Conservation (phyloP, 768 basidiomycete species). For the Dioszegia hungarica region DNA sequence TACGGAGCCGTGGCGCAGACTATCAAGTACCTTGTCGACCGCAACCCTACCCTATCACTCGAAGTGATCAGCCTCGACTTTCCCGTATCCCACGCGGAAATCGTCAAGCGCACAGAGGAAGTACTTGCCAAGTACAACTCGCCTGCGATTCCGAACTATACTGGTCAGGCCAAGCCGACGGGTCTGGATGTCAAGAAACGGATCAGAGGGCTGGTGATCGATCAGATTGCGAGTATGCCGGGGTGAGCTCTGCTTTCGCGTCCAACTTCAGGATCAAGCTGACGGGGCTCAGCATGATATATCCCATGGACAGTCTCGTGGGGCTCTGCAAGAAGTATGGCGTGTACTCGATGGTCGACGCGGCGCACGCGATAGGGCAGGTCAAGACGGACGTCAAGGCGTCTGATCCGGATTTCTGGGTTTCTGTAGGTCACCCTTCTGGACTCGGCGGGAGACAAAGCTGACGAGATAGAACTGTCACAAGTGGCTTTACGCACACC, state of each 20-base stretch:
- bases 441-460: not conserved
- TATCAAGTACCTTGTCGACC: conserved; percentile 57
- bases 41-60: conserved; percentile 56
- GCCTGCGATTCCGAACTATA: conserved; percentile 42
- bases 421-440: conserved; percentile 57
- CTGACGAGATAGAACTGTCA: conserved; percentile 62
- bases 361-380: conserved; percentile 73
- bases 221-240: conserved; percentile 62
- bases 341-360: conserved; percentile 68
- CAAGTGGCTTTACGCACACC: conserved; percentile 66
- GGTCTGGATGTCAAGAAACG: conserved; percentile 48
- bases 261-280: not conserved
- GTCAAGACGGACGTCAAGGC: conserved; percentile 58
- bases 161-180: conserved; percentile 25
- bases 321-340: conserved; percentile 61
- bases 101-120: conserved; percentile 51
- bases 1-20: conserved; percentile 59
- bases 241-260: conserved; percentile 42
- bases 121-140: conserved; percentile 23
- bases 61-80: conserved; percentile 57
- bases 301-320: conserved; percentile 71
- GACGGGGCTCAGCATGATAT: conserved; percentile 49
- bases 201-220: conserved; percentile 63
- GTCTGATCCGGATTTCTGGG: conserved; percentile 68
- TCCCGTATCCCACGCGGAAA: conserved; percentile 58